These are phyloP conservation scores for Naganishia onofrii DNA, from an alignment of 768 basidiomycete genomes.

Conservation along the genomic window DNA sequence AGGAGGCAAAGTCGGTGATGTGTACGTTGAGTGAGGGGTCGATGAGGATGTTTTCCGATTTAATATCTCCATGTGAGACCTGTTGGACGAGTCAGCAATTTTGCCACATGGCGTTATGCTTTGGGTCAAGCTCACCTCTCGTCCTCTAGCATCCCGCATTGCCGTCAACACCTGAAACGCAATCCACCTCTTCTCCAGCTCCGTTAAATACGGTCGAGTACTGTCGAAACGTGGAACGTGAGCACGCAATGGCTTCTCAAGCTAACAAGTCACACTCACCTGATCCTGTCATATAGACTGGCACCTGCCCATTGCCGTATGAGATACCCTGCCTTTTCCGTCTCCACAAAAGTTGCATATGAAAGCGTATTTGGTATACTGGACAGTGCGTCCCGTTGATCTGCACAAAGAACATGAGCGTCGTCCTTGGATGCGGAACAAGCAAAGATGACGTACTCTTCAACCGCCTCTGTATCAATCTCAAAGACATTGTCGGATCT, in stretches of 20 bases:
- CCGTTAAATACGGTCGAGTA: constrained; percentile 87
- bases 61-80: constrained; percentile 95
- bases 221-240: constrained; percentile 54
- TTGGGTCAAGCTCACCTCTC: constrained; percentile 55
- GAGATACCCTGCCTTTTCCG: constrained; percentile 92
- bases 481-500: constrained; percentile 75
- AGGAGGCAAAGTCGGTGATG: constrained; percentile 83
- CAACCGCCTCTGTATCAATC: constrained; percentile 69
- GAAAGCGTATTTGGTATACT: constrained; percentile 86
- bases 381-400: constrained; percentile 65
- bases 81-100: constrained; percentile 44
- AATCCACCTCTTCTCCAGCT: constrained; percentile 97
- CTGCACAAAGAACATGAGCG: constrained; percentile 4
- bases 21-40: constrained; percentile 96
- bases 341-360: constrained; percentile 86
- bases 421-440: constrained; percentile 14
- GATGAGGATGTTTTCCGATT: constrained; percentile 92
- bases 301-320: constrained; percentile 92
- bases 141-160: constrained; percentile 74
- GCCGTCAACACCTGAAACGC: constrained; percentile 86
- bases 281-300: constrained; percentile 94
- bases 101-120: neutral
- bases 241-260: neutral
- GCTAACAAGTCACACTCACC: constrained; percentile 57
- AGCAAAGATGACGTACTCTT: constrained; percentile 59